A percentile compares a stretch with the other conserved stretches of the same genome.
phyloP scores from a whole-genome alignment of 1,139 yeast species.

The Blastobotrys elegans region DNA sequence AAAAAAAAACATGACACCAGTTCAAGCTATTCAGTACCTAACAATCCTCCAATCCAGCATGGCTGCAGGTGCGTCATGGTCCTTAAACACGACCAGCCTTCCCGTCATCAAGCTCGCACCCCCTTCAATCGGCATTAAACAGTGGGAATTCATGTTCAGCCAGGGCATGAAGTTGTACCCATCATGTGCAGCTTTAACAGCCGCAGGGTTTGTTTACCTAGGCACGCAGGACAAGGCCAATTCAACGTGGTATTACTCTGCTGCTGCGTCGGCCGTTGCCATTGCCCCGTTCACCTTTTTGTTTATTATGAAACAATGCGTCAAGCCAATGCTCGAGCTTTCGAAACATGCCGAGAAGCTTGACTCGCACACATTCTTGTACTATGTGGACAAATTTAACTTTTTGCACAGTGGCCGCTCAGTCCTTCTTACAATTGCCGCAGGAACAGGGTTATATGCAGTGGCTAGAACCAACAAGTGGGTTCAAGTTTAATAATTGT shows the following conservation, averaged over 20 bases:
- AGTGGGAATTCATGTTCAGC: not conserved
- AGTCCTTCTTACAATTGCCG: not conserved
- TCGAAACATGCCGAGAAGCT: not conserved
- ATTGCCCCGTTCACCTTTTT: not conserved
- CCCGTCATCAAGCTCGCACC: not conserved
- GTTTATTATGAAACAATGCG: not conserved
- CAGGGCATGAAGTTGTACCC: not conserved
- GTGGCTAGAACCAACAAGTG: not conserved
- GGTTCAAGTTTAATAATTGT: too few species aligned
- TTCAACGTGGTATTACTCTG: not conserved
- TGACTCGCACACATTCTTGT: not conserved
- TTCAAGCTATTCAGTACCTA: not conserved
- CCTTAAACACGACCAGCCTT: not conserved
- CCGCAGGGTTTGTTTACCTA: not conserved
- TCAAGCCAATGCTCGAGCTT: not conserved
- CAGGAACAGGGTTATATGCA: not conserved
- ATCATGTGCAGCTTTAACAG: not conserved
- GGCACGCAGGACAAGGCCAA: not conserved
- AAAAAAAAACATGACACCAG: not conserved
- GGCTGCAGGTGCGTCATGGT: constrained; percentile 2
- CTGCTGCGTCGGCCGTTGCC: not conserved
- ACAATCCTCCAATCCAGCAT: not conserved
- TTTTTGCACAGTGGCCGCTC: not conserved
- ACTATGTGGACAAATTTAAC: not conserved
- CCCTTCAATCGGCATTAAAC: not conserved